Evolutionary conservation across 345 rosid species (phyloP).

Genomic region (Excoecaria cochinchinensis): DNA sequence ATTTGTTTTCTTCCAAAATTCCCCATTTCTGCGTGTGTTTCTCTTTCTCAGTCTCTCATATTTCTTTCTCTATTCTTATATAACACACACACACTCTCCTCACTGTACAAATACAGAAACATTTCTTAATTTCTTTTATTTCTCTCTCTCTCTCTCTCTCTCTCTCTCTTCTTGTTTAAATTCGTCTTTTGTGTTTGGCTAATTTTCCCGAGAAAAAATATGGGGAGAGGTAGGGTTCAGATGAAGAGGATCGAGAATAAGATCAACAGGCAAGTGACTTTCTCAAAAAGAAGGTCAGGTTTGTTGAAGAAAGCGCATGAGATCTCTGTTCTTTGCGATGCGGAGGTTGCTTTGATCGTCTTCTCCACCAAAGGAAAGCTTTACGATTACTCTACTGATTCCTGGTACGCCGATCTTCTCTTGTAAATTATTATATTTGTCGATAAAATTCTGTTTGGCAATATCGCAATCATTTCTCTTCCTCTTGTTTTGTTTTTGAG

Average conservation of each 20-base stretch:
- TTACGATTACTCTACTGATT: slow-evolving; percentile 52
- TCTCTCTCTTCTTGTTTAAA: neutral
- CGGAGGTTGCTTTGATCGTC: slow-evolving; percentile 59
- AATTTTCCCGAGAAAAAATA: neutral
- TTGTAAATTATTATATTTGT: neutral
- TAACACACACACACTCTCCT: neutral
- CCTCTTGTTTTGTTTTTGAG: neutral
- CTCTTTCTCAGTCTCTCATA: neutral
- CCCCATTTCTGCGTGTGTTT: slow-evolving; percentile 2
- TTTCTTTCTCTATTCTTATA: neutral
- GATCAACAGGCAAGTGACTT: slow-evolving; percentile 63
- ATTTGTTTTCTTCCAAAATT: slow-evolving; percentile 2
- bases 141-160: neutral
- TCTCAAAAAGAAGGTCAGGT: slow-evolving; percentile 57
- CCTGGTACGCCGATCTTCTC: slow-evolving; percentile 31
- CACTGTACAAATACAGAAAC: neutral
- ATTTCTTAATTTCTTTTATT: neutral
- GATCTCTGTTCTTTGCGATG: slow-evolving; percentile 70
- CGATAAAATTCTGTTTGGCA: neutral
- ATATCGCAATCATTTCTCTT: neutral
- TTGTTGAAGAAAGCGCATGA: slow-evolving; percentile 62
- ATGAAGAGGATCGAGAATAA: slow-evolving; percentile 67
- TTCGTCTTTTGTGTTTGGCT: neutral
- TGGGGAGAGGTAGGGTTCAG: slow-evolving; percentile 53
- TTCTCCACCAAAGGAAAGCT: slow-evolving; percentile 66